These are phyloP conservation scores for Arthrobotrys iridis DNA, from an alignment of 2,329 filamentous ascomycete genomes.

Conservation along the genomic window DNA sequence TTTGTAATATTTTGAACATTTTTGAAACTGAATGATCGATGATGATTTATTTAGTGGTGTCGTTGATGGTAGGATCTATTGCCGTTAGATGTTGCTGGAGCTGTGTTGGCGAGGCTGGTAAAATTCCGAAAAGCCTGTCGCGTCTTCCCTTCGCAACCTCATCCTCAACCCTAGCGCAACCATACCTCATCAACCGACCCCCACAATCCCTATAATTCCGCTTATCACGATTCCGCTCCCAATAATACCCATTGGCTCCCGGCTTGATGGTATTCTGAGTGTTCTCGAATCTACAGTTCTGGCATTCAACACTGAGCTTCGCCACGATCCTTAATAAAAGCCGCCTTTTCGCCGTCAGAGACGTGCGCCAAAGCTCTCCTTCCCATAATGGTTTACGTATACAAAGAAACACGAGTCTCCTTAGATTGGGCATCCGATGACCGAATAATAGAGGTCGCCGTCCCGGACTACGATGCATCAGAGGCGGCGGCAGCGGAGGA, in stretches of 20 bases:
- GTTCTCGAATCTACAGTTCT: neutral
- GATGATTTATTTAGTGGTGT: neutral
- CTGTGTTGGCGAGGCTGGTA: slow-evolving; percentile 44
- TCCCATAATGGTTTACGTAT: slow-evolving; percentile 65
- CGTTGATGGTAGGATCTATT: neutral
- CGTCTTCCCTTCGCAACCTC: slow-evolving; percentile 48
- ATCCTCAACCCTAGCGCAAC: slow-evolving; percentile 26
- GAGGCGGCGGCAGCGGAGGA: slow-evolving; percentile 59
- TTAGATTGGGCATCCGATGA: slow-evolving; percentile 69
- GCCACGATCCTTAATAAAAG: neutral
- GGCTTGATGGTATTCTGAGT: slow-evolving; percentile 13
- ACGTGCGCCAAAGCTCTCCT: slow-evolving; percentile 29
- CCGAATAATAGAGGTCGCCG: slow-evolving; percentile 62
- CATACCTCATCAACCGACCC: slow-evolving; percentile 17
- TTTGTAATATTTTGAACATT: neutral
- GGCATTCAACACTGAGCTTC: neutral
- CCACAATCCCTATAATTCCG: neutral
- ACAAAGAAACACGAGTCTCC: slow-evolving; percentile 87
- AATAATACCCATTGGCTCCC: slow-evolving; percentile 19
- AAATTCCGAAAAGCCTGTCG: slow-evolving; percentile 53
- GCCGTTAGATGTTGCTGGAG: neutral
- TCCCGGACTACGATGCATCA: slow-evolving; percentile 60
- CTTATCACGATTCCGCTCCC: slow-evolving; percentile 11
- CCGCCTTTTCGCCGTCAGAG: slow-evolving; percentile 16
- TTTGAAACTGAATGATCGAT: neutral